Evolutionary conservation across 139 green algal genomes (phyloP).

Genomic region (Chlamydomonas urium): DNA sequence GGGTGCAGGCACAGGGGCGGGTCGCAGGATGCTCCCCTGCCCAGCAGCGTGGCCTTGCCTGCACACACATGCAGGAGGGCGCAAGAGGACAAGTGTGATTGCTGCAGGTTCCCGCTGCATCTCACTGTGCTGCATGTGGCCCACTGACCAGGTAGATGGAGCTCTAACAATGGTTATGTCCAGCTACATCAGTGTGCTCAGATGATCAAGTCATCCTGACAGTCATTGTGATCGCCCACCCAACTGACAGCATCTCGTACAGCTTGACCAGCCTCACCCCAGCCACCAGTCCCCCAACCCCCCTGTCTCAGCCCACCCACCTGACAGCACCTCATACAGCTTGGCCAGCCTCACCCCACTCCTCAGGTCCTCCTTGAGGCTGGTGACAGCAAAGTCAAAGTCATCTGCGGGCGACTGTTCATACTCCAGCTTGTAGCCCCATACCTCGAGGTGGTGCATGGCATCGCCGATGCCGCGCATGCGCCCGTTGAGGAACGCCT

Average conservation of each 20-base stretch:
- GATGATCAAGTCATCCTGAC: too few relatives aligned
- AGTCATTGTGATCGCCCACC: not conserved
- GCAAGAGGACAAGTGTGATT: too few relatives aligned
- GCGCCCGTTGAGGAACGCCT: slow-evolving; percentile 50
- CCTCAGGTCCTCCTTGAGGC: slow-evolving; percentile 65
- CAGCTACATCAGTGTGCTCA: too few relatives aligned
- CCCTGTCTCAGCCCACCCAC: slow-evolving; percentile 12
- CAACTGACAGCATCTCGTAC: slow-evolving; percentile 57
- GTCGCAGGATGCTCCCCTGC: not conserved
- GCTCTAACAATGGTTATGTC: too few relatives aligned
- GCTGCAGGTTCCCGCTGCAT: too few relatives aligned
- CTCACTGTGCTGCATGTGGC: too few relatives aligned
- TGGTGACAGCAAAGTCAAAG: slow-evolving; percentile 56
- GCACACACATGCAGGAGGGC: too few relatives aligned
- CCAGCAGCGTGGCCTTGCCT: slow-evolving; percentile 5
- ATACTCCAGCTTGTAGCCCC: slow-evolving; percentile 62
- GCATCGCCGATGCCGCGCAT: slow-evolving; percentile 73
- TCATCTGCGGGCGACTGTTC: slow-evolving; percentile 59
- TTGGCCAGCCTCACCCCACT: slow-evolving; percentile 67
- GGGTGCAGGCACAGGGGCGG: slow-evolving; percentile 14
- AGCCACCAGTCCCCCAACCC: slow-evolving; percentile 67
- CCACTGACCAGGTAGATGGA: too few relatives aligned
- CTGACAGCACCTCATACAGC: slow-evolving; percentile 61
- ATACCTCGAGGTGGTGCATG: slow-evolving; percentile 59
- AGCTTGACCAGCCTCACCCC: slow-evolving; percentile 68